phyloP scores from a whole-genome alignment of 202 grass and related monocot genomes.

The Brachypodium distachyon region DNA sequence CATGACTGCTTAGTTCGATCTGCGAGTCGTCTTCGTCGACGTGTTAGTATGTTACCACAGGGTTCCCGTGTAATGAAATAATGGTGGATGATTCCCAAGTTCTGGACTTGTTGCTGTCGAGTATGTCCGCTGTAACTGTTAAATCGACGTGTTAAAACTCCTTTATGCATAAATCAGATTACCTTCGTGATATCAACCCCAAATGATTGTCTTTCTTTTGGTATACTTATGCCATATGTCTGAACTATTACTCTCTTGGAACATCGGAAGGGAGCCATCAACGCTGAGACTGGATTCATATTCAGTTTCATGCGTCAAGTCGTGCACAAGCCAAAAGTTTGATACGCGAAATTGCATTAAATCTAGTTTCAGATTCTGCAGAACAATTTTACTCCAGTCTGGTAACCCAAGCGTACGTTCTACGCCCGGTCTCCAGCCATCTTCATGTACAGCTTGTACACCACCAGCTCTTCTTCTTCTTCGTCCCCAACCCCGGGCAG shows the following conservation, averaged over 20 bases:
- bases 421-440: not conserved
- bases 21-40: not conserved
- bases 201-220: not conserved
- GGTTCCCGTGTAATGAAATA: not conserved
- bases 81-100: not conserved
- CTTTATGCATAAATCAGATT: not conserved
- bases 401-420: not conserved
- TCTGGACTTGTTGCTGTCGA: not conserved
- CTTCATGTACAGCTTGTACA: conserved; percentile 21
- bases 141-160: not conserved
- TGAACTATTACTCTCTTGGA: not conserved
- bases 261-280: not conserved
- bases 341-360: not conserved
- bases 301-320: not conserved
- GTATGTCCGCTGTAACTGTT: not conserved
- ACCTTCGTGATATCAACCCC: not conserved
- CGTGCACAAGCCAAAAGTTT: no score
- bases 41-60: not conserved
- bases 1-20: not conserved
- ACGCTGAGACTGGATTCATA: not conserved
- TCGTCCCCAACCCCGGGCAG: not conserved
- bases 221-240: not conserved
- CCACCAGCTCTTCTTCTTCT: not conserved
- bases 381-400: not conserved
- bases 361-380: not conserved